Percentiles rank a stretch among this genome's conserved stretches.
phyloP scores from a whole-genome alignment of 257 asterid genomes.

The Rubia yunnanensis region DNA sequence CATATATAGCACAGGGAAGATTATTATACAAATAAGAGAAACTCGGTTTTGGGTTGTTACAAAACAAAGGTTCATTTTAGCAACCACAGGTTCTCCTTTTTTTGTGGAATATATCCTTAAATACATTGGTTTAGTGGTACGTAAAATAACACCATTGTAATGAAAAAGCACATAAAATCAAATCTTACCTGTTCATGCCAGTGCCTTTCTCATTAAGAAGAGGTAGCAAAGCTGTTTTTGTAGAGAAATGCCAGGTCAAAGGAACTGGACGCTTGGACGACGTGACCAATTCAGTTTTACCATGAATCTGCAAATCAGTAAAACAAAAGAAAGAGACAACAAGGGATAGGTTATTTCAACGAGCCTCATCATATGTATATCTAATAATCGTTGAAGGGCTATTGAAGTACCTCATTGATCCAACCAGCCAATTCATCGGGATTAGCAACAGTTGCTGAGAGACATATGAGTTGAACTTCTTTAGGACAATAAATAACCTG shows the following conservation, averaged over 20 bases:
- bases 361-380: neutral
- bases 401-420: conserved; percentile 86
- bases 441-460: conserved; percentile 96
- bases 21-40: neutral
- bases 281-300: conserved; percentile 89
- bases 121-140: neutral
- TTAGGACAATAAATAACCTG: conserved; percentile 97
- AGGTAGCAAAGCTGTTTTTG: conserved; percentile 67
- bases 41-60: neutral
- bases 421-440: conserved; percentile 99
- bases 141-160: neutral
- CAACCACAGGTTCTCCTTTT: neutral
- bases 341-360: neutral
- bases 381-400: conserved; percentile 10
- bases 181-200: conserved; percentile 75
- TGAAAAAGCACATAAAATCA: conserved; percentile 1
- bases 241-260: conserved; percentile 88
- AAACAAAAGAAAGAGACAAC: conserved; percentile 16
- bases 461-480: conserved; percentile 92
- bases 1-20: neutral
- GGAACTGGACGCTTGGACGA: conserved; percentile 97
- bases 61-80: neutral
- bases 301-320: conserved; percentile 66
- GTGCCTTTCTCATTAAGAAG: conserved; percentile 96
- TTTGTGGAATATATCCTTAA: neutral